Percentiles rank a stretch among this genome's conserved stretches.
Evolutionary conservation across 1,284 basidiomycete genomes (phyloP).

Genomic region (Pseudozyma sp.): DNA sequence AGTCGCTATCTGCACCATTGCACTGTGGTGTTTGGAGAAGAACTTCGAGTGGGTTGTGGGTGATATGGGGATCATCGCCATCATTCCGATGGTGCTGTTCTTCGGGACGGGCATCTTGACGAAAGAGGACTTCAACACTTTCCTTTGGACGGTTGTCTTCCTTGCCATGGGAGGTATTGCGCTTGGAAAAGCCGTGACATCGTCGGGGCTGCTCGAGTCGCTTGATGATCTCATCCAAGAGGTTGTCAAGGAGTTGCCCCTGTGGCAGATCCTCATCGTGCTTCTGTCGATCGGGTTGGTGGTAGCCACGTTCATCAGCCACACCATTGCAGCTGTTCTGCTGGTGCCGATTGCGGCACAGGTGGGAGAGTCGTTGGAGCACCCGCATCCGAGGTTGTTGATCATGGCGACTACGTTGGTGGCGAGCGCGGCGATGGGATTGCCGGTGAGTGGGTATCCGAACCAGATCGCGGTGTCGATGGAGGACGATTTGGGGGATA

Average conservation of each 20-base stretch:
- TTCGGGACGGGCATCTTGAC: constrained; percentile 93
- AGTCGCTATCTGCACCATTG: constrained; percentile 88
- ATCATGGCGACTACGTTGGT: constrained; percentile 80
- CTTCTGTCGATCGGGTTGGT: constrained; percentile 88
- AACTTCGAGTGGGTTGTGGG: constrained; percentile 82
- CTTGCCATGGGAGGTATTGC: constrained; percentile 93
- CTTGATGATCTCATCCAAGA: constrained; percentile 74
- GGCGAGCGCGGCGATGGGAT: constrained; percentile 96
- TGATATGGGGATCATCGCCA: constrained; percentile 95
- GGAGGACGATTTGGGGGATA: constrained; percentile 91
- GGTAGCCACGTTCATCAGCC: constrained; percentile 71
- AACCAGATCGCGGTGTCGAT: constrained; percentile 80
- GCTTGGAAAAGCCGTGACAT: constrained; percentile 90
- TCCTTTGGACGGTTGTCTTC: constrained; percentile 68
- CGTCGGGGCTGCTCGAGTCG: constrained; percentile 81
- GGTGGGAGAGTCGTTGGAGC: constrained; percentile 80
- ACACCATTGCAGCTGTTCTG: constrained; percentile 86
- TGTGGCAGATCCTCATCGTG: constrained; percentile 86
- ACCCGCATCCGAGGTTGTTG: constrained; percentile 63
- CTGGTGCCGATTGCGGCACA: constrained; percentile 94
- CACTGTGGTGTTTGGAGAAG: constrained; percentile 90
- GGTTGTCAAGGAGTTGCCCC: constrained; percentile 77
- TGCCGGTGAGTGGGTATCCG: constrained; percentile 97
- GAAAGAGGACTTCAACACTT: constrained; percentile 75
- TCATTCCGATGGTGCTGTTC: constrained; percentile 91